phyloP scores from a whole-genome alignment of 306 rosid genomes.

The Herpetospermum pedunculosum region DNA sequence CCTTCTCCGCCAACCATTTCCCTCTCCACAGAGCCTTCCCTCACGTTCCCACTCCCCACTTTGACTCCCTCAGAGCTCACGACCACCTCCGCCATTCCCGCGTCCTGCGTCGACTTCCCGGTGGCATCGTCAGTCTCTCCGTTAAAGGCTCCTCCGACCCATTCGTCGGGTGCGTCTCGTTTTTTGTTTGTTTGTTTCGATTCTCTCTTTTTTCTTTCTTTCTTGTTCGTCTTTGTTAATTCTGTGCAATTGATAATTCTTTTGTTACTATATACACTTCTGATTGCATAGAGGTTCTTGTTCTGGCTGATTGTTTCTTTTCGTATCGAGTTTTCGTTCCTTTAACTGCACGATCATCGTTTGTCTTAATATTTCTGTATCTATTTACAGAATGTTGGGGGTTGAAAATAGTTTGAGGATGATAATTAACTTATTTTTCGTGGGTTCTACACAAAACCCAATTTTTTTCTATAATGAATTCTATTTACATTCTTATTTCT shows the following conservation, averaged over 20 bases:
- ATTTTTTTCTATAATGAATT: background rate
- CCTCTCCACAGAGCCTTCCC: slow-evolving; percentile 51
- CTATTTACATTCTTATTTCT: background rate
- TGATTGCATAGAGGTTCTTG: no score
- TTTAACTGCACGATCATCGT: background rate
- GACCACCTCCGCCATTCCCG: slow-evolving; percentile 64
- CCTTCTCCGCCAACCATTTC: slow-evolving; percentile 30
- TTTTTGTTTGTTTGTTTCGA: slow-evolving; percentile 8
- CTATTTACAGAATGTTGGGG: background rate
- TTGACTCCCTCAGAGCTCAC: slow-evolving; percentile 46
- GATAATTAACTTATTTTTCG: background rate
- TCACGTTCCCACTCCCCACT: slow-evolving; percentile 25
- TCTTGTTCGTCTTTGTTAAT: background rate
- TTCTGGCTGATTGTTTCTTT: background rate
- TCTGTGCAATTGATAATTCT: background rate
- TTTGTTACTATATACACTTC: background rate
- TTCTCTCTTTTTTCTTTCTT: no score
- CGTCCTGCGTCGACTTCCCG: slow-evolving; percentile 32
- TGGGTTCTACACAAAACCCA: background rate
- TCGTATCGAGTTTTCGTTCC: background rate
- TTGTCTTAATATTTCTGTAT: background rate
- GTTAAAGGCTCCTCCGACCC: slow-evolving; percentile 75
- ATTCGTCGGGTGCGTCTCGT: slow-evolving; percentile 39
- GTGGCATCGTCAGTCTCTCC: slow-evolving; percentile 60
- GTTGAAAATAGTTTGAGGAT: background rate